Evolutionary conservation across 2,329 filamentous ascomycete genomes (phyloP).

Genomic region (Tympanopsis confertula): DNA sequence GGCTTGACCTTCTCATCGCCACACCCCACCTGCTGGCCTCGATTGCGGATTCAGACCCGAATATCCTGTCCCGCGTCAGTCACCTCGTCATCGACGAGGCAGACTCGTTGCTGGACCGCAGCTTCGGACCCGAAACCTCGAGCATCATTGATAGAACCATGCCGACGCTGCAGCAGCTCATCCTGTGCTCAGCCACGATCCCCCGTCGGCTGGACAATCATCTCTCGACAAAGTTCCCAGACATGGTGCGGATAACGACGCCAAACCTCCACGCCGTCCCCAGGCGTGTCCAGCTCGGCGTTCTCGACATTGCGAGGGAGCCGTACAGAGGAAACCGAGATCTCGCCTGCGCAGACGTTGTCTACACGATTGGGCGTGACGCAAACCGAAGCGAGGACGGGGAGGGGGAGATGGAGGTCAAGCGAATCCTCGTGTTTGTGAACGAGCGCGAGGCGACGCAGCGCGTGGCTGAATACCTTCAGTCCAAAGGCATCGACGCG

Average conservation of each 20-base stretch:
- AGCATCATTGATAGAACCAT: constrained; percentile 70
- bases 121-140: constrained; percentile 74
- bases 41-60: constrained; percentile 80
- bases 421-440: constrained; percentile 88
- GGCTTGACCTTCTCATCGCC: constrained; percentile 75
- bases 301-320: constrained; percentile 83
- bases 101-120: constrained; percentile 87
- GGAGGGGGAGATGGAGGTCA: constrained; percentile 45
- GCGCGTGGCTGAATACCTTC: constrained; percentile 68
- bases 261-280: constrained; percentile 95
- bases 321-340: constrained; percentile 88
- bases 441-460: constrained; percentile 87
- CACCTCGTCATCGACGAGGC: constrained; percentile 90
- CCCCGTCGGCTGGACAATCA: constrained; percentile 78
- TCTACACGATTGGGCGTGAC: constrained; percentile 84
- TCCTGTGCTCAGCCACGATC: constrained; percentile 93
- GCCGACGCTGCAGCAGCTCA: constrained; percentile 72
- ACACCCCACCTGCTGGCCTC: constrained; percentile 83
- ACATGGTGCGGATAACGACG: constrained; percentile 76
- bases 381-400: constrained; percentile 38
- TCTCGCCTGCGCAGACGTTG: constrained; percentile 84
- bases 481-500: constrained; percentile 78
- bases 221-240: constrained; percentile 68
- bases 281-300: constrained; percentile 81
- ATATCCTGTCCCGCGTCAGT: constrained; percentile 76